Evolutionary conservation across 2,329 filamentous ascomycete genomes (phyloP).

Genomic region (Colletotrichum ledebouriae): DNA sequence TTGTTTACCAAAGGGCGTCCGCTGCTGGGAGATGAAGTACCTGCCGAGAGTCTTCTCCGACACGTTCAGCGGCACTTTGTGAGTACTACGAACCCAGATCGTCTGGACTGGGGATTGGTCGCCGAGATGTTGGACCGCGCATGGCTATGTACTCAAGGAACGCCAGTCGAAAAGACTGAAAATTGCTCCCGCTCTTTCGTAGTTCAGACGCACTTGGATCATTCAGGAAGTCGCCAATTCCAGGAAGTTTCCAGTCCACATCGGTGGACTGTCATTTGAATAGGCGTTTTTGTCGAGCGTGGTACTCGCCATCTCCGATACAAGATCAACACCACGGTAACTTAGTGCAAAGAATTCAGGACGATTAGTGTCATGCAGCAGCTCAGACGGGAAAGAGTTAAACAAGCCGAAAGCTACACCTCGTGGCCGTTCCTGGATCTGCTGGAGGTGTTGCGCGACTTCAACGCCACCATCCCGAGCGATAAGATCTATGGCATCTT

Average conservation of each 20-base stretch:
- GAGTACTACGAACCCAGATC: neutral
- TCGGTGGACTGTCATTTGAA: slow-evolving; percentile 18
- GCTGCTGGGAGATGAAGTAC: neutral
- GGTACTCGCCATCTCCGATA: slow-evolving; percentile 1
- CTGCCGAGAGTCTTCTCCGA: neutral
- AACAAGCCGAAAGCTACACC: neutral
- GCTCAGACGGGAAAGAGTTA: neutral
- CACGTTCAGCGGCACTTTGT: slow-evolving; percentile 21
- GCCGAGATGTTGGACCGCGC: slow-evolving; percentile 26
- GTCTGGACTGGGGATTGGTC: slow-evolving; percentile 30
- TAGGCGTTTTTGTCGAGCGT: neutral
- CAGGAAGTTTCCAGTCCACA: slow-evolving; percentile 7
- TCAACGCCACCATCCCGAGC: slow-evolving; percentile 23
- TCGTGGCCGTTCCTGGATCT: neutral
- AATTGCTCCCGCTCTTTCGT: neutral
- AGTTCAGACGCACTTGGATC: slow-evolving; percentile 41
- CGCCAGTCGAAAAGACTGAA: neutral
- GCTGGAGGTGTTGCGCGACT: slow-evolving; percentile 33
- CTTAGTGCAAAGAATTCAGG: slow-evolving; percentile 31
- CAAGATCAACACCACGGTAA: slow-evolving; percentile 14
- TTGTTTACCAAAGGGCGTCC: neutral
- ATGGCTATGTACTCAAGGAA: slow-evolving; percentile 13
- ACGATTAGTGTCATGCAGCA: slow-evolving; percentile 19
- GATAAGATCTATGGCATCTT: slow-evolving; percentile 35
- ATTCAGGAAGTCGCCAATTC: slow-evolving; percentile 39